Evolutionary conservation across 352 stramenopile species (phyloP).

Genomic region (Globisporangium mamillatum): DNA sequence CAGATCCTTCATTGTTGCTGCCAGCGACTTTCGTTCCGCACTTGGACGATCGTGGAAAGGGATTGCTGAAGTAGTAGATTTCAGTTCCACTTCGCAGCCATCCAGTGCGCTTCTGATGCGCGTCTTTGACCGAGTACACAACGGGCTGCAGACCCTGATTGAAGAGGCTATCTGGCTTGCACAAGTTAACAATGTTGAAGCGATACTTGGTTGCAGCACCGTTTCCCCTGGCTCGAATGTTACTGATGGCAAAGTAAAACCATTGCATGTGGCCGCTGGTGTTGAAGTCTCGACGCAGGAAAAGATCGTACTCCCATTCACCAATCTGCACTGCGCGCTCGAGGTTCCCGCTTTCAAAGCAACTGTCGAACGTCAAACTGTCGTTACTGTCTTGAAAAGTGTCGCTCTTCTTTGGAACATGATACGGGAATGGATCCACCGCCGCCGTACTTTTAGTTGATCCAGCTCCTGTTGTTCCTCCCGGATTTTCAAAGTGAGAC

Average conservation of each 20-base stretch:
- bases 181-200: constrained; percentile 94
- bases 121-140: constrained; percentile 81
- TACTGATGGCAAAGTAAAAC: constrained; percentile 94
- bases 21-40: not conserved
- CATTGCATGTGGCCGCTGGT: constrained; percentile 87
- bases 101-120: constrained; percentile 41
- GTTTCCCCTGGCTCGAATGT: constrained; percentile 30
- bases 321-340: constrained; percentile 80
- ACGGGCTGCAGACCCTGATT: constrained; percentile 90
- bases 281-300: constrained; percentile 85
- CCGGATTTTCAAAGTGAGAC: constrained; percentile 15
- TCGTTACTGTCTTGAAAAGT: constrained; percentile 19
- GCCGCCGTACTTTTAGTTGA: constrained; percentile 2
- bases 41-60: constrained; percentile 32
- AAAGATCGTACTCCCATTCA: constrained; percentile 87
- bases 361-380: constrained; percentile 89
- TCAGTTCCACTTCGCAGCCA: constrained; percentile 76
- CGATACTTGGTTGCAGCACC: constrained; percentile 39
- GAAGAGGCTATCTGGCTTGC: constrained; percentile 91
- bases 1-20: constrained; percentile 4
- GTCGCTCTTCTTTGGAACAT: constrained; percentile 26
- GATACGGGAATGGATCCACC: constrained; percentile 29
- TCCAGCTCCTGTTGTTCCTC: not conserved
- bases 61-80: constrained; percentile 88
- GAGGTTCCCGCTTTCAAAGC: constrained; percentile 93